These are phyloP conservation scores for Mucor sp. DNA, from an alignment of 371 early-diverging fungal genomes.

Conservation along the genomic window DNA sequence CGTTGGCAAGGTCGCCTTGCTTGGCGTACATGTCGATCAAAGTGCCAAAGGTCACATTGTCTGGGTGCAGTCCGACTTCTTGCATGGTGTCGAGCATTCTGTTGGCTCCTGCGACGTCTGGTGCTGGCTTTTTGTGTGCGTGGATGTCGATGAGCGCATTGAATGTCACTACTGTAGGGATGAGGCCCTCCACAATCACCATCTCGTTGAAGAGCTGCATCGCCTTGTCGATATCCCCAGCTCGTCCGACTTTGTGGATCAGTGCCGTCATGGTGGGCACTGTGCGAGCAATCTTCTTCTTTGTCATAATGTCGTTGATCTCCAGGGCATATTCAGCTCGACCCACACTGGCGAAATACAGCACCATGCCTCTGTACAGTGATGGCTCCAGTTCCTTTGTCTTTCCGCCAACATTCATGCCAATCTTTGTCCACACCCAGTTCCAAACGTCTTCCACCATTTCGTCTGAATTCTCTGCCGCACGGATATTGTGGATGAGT, in stretches of 20 bases:
- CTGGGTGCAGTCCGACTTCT: slow-evolving; percentile 32
- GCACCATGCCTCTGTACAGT: slow-evolving; percentile 34
- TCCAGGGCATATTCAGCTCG: slow-evolving; percentile 41
- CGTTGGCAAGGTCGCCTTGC: slow-evolving; percentile 31
- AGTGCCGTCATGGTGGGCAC: slow-evolving; percentile 40
- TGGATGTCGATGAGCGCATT: slow-evolving; percentile 55
- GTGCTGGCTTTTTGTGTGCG: slow-evolving; percentile 39
- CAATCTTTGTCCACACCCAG: slow-evolving; percentile 41
- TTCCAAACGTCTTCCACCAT: slow-evolving; percentile 35
- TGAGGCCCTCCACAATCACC: slow-evolving; percentile 16
- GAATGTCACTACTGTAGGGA: slow-evolving; percentile 44
- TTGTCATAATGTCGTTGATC: slow-evolving; percentile 44
- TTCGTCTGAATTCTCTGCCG: slow-evolving; percentile 17
- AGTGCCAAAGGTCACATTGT: slow-evolving; percentile 37
- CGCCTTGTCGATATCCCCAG: slow-evolving; percentile 34
- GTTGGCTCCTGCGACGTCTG: slow-evolving; percentile 35
- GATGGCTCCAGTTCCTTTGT: slow-evolving; percentile 24
- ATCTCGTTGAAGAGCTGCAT: slow-evolving; percentile 42
- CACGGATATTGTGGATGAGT: slow-evolving; percentile 32
- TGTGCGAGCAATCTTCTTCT: slow-evolving; percentile 31
- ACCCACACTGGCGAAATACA: slow-evolving; percentile 45
- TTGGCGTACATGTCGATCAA: slow-evolving; percentile 50
- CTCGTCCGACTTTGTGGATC: slow-evolving; percentile 51
- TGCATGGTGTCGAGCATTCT: slow-evolving; percentile 29
- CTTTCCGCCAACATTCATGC: slow-evolving; percentile 25